Evolutionary conservation across 257 asterid species (phyloP).

Genomic region (Nicotiana sylvestris): DNA sequence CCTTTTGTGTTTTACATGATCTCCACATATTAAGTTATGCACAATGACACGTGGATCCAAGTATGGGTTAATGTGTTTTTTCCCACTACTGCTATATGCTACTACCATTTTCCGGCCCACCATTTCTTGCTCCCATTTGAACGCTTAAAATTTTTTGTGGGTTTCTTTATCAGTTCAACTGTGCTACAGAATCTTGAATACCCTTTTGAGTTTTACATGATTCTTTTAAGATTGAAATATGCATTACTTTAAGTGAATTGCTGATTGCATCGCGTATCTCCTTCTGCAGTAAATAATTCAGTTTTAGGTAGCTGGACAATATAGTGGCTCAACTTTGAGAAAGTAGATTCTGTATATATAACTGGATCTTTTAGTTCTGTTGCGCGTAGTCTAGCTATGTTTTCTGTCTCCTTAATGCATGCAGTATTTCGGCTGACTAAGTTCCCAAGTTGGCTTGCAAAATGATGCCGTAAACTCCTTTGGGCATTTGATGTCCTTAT

Average conservation of each 20-base stretch:
- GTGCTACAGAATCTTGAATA: neutral
- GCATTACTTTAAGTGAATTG: neutral
- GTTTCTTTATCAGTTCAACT: neutral
- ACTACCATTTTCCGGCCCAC: neutral
- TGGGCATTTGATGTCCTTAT: neutral
- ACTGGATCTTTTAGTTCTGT: neutral
- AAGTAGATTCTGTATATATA: neutral
- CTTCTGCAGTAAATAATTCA: neutral
- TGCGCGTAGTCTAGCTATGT: neutral
- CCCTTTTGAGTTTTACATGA: neutral
- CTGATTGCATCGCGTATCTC: neutral
- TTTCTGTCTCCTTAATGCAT: neutral
- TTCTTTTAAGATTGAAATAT: neutral
- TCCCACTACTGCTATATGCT: neutral
- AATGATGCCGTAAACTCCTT: neutral
- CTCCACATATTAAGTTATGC: neutral
- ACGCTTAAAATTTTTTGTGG: neutral
- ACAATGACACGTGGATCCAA: neutral
- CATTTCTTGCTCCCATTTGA: neutral
- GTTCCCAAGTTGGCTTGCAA: neutral
- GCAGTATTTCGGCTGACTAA: neutral
- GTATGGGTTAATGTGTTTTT: neutral
- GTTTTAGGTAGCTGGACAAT: neutral
- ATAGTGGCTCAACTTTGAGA: neutral
- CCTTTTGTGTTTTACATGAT: neutral